Evolutionary conservation across 805 yeast genomes (phyloP).

Genomic region (Ogataea paraovalis): DNA sequence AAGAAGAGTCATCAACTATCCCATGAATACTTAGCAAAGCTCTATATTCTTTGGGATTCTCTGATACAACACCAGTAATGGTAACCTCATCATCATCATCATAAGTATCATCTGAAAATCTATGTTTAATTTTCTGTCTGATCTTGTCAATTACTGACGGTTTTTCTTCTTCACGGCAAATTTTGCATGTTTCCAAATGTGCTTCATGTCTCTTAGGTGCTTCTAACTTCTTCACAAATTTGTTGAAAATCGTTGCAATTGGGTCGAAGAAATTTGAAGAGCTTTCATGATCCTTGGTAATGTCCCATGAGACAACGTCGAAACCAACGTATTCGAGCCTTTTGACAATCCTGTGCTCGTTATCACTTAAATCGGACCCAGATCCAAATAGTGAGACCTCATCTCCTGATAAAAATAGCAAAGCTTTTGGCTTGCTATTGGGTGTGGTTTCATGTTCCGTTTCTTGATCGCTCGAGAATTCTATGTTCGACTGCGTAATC

Average conservation of each 20-base stretch:
- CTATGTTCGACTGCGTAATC: slow-evolving; percentile 15
- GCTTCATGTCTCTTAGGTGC: slow-evolving; percentile 19
- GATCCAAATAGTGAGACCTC: slow-evolving; percentile 28
- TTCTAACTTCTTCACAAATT: slow-evolving; percentile 19
- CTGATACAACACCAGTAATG: slow-evolving; percentile 16
- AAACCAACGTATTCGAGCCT: slow-evolving; percentile 36
- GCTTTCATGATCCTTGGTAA: slow-evolving; percentile 7
- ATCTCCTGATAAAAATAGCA: slow-evolving; percentile 24
- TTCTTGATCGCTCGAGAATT: slow-evolving; percentile 3
- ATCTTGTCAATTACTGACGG: slow-evolving; percentile 2
- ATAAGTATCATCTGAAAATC: background rate
- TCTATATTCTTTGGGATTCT: slow-evolving; percentile 30
- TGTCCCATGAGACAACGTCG: slow-evolving; percentile 23
- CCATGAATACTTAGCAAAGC: slow-evolving; percentile 59
- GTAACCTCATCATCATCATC: slow-evolving; percentile 24
- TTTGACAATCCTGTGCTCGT: slow-evolving; percentile 26
- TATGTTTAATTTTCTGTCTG: slow-evolving; percentile 8
- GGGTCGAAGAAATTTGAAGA: slow-evolving; percentile 13
- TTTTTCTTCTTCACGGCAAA: slow-evolving; percentile 33
- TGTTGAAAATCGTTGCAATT: slow-evolving; percentile 11
- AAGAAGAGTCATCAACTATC: slow-evolving; percentile 69
- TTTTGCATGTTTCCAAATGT: slow-evolving; percentile 40
- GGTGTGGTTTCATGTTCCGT: background rate
- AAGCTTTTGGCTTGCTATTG: slow-evolving; percentile 13
- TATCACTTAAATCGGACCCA: slow-evolving; percentile 12